These are phyloP conservation scores for Tetradesmus obliquus DNA, from an alignment of 139 green algal species.

Conservation along the genomic window DNA sequence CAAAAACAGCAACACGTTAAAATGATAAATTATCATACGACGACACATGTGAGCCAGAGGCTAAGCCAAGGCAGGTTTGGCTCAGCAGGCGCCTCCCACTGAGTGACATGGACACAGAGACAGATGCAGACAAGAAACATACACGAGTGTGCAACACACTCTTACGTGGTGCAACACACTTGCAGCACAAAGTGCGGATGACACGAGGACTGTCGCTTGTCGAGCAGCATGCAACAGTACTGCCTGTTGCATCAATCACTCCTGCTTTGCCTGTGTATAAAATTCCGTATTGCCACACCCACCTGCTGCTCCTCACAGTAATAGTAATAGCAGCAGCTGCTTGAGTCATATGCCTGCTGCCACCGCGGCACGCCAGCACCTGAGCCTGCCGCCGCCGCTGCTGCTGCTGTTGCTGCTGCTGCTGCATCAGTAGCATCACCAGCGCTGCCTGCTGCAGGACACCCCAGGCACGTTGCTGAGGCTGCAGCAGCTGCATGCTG, in stretches of 20 bases:
- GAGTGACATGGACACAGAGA: neutral
- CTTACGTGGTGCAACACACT: no score
- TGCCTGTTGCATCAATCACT: neutral
- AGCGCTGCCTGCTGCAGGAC: neutral
- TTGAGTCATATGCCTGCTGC: constrained; percentile 7
- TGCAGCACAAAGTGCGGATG: no score
- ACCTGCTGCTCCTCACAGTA: constrained; percentile 19
- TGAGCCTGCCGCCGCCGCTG: neutral
- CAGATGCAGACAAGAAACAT: neutral
- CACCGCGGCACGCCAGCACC: neutral
- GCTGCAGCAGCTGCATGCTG: neutral
- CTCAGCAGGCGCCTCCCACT: constrained; percentile 20
- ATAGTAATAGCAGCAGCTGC: constrained; percentile 18
- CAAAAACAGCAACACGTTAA: no score
- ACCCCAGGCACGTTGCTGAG: neutral
- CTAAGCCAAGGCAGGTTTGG: no score
- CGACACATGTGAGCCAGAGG: no score
- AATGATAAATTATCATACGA: no score
- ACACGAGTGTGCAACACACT: neutral
- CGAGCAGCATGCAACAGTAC: neutral
- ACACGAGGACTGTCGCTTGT: no score
- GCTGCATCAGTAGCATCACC: neutral
- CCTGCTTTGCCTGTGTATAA: neutral
- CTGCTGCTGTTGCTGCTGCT: neutral
- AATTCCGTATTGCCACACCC: neutral